phyloP scores from a whole-genome alignment of 202 grass and related monocot species.

The Panicum virgatum region DNA sequence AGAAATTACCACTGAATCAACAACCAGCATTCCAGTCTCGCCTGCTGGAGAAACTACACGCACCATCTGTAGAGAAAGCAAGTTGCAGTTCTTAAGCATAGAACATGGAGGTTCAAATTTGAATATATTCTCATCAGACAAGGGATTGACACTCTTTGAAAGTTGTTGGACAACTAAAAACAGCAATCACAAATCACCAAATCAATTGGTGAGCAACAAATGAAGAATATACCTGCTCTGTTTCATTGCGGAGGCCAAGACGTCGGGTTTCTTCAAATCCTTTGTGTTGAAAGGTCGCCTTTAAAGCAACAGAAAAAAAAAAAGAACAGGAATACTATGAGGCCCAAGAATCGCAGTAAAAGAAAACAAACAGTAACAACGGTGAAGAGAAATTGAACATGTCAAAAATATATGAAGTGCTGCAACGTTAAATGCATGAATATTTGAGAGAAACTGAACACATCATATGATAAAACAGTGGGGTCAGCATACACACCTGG shows the following conservation, averaged over 20 bases:
- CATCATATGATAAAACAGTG: slow-evolving; percentile 4
- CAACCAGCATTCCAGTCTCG: slow-evolving; percentile 98
- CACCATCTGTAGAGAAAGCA: slow-evolving; percentile 67
- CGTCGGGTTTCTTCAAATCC: slow-evolving; percentile 96
- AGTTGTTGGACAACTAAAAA: not conserved
- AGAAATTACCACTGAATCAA: slow-evolving; percentile 90
- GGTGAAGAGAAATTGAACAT: slow-evolving; percentile 7
- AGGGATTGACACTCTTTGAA: slow-evolving; percentile 6
- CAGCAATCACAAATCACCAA: slow-evolving; percentile 23
- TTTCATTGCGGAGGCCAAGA: slow-evolving; percentile 90
- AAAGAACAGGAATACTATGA: not conserved
- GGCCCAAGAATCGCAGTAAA: not conserved
- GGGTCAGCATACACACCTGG: slow-evolving; percentile 66
- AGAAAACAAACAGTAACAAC: not conserved
- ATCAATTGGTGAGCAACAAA: not conserved
- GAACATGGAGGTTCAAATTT: slow-evolving; percentile 2
- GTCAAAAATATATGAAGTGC: not conserved
- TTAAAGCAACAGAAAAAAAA: slow-evolving; percentile 15
- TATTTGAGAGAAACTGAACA: not conserved
- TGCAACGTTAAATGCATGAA: slow-evolving; percentile 8
- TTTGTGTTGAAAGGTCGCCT: slow-evolving; percentile 97
- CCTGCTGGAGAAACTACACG: slow-evolving; percentile 69
- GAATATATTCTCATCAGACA: slow-evolving; percentile 9
- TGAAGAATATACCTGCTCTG: slow-evolving; percentile 71
- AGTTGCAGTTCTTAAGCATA: not conserved